A percentile compares a stretch with the other conserved stretches of the same genome.
phyloP scores from a whole-genome alignment of 352 stramenopile species.

The Globisporangium spiculum region DNA sequence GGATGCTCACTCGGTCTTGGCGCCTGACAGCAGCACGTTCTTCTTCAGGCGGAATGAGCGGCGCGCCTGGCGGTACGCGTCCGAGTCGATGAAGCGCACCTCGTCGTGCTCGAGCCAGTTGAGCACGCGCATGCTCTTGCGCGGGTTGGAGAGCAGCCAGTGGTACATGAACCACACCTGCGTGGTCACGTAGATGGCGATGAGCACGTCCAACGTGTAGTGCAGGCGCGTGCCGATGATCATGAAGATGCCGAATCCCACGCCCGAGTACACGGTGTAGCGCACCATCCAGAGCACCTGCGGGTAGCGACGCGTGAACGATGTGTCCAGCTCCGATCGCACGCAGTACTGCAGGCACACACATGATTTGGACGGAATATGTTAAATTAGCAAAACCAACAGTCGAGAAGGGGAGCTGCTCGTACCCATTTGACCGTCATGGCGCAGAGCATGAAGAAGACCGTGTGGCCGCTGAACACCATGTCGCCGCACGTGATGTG shows the following conservation, averaged over 20 bases:
- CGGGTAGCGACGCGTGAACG: conserved; percentile 68
- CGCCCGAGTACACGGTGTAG: conserved; percentile 66
- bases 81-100: conserved; percentile 72
- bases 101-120: conserved; percentile 80
- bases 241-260: conserved; percentile 61
- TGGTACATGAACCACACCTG: conserved; percentile 85
- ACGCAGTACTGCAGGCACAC: conserved; percentile 56
- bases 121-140: conserved; percentile 55
- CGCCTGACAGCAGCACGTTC: not conserved
- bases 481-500: conserved; percentile 89
- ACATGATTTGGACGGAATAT: conserved; percentile 8
- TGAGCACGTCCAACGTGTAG: conserved; percentile 84
- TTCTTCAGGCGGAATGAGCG: conserved; percentile 39
- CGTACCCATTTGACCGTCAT: conserved; percentile 78
- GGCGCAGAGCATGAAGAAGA: conserved; percentile 82
- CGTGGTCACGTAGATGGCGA: conserved; percentile 78
- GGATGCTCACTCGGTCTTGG: not conserved
- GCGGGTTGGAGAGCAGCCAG: conserved; percentile 63
- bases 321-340: conserved; percentile 72
- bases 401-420: not conserved
- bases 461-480: conserved; percentile 86
- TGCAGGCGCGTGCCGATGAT: conserved; percentile 81
- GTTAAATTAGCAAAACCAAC: not conserved
- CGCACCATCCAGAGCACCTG: conserved; percentile 76
- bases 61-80: conserved; percentile 72